These are phyloP conservation scores for Fusarium anguioides DNA, from an alignment of 2,329 filamentous ascomycete genomes.

Conservation along the genomic window DNA sequence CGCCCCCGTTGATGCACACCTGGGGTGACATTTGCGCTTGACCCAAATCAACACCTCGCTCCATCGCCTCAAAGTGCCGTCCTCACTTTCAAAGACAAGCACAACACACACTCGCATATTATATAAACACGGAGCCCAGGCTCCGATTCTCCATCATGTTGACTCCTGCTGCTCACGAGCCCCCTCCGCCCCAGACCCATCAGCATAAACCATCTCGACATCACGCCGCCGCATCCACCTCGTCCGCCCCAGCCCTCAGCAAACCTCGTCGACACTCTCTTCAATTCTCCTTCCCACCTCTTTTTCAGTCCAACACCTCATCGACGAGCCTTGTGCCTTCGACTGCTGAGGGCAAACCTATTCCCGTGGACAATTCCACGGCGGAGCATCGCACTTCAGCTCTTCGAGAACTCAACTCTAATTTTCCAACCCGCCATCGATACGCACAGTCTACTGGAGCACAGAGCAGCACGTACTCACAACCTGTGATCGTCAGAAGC, in stretches of 20 bases:
- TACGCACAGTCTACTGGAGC: constrained; percentile 68
- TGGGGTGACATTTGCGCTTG: constrained; percentile 33
- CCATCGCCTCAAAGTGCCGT: constrained; percentile 20
- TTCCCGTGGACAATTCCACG: constrained; percentile 67
- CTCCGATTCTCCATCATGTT: constrained; percentile 31
- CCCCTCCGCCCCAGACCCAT: constrained; percentile 31
- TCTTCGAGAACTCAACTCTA: constrained; percentile 68
- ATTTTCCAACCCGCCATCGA: constrained; percentile 66
- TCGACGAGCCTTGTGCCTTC: constrained; percentile 65
- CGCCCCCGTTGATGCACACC: constrained; percentile 39
- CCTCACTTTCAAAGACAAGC: constrained; percentile 18
- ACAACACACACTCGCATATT: constrained; percentile 19
- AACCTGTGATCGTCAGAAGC: constrained; percentile 73
- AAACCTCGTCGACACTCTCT: constrained; percentile 52
- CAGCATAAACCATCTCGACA: constrained; percentile 40
- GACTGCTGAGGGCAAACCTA: constrained; percentile 66
- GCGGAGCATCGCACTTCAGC: constrained; percentile 68
- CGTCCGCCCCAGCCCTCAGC: constrained; percentile 36
- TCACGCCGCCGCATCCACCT: constrained; percentile 40
- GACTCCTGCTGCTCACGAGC: constrained; percentile 28
- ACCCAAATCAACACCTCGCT: constrained; percentile 23
- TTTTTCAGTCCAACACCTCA: constrained; percentile 61
- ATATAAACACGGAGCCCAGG: constrained; percentile 35
- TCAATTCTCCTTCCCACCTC: constrained; percentile 61
- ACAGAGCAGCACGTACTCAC: constrained; percentile 69